Evolutionary conservation across 345 rosid species (phyloP).

Genomic region (Salix udensis): DNA sequence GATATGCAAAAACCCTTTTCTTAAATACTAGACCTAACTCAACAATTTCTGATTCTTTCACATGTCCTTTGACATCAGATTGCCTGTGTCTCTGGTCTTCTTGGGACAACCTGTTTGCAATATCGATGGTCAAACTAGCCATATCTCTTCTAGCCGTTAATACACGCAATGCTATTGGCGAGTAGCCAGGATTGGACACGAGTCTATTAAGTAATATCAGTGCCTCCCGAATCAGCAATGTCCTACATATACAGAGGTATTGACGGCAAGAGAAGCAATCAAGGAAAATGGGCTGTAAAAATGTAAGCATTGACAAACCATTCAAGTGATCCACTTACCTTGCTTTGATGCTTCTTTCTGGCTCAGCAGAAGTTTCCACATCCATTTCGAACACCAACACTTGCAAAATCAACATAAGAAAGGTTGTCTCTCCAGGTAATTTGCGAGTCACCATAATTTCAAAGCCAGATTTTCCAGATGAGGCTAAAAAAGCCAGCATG

Average conservation of each 20-base stretch:
- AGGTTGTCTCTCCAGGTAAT: slow-evolving; percentile 47
- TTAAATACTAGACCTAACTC: slow-evolving; percentile 63
- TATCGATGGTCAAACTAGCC: slow-evolving; percentile 69
- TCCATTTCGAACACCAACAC: slow-evolving; percentile 60
- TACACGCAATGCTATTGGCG: slow-evolving; percentile 45
- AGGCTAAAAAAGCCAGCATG: slow-evolving; percentile 63
- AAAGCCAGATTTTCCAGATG: slow-evolving; percentile 73
- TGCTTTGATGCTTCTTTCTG: slow-evolving; percentile 49
- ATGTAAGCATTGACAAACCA: not conserved
- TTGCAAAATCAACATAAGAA: slow-evolving; percentile 69
- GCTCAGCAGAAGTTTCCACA: slow-evolving; percentile 40
- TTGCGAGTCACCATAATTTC: slow-evolving; percentile 53
- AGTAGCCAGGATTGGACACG: slow-evolving; percentile 54
- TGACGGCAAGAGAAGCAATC: not conserved
- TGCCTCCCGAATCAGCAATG: slow-evolving; percentile 64
- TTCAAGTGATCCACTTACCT: slow-evolving; percentile 35
- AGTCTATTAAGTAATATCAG: slow-evolving; percentile 78
- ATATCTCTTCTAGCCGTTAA: slow-evolving; percentile 70
- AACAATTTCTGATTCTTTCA: slow-evolving; percentile 55
- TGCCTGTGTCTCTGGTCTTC: slow-evolving; percentile 29
- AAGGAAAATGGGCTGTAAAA: not conserved
- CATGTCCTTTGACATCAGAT: slow-evolving; percentile 33
- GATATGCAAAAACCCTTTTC: slow-evolving; percentile 58
- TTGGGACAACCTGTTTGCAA: slow-evolving; percentile 61
- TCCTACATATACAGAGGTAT: slow-evolving; percentile 34